These are phyloP conservation scores for Colletotrichum sp. DNA, from an alignment of 2,329 filamentous ascomycete genomes.

Conservation along the genomic window DNA sequence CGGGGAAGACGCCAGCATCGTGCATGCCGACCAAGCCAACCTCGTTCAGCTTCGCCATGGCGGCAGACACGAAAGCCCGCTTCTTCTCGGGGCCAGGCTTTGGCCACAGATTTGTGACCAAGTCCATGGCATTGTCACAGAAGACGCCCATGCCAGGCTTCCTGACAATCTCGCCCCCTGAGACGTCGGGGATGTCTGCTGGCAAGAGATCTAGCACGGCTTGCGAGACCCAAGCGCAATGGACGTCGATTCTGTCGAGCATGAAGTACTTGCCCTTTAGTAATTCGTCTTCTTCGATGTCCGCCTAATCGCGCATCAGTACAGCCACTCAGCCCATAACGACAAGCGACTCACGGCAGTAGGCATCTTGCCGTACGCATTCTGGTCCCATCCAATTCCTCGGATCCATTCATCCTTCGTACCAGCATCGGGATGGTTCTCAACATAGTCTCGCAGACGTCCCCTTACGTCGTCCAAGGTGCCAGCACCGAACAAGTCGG, in stretches of 20 bases:
- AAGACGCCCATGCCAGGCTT: conserved; percentile 71
- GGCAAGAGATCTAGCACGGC: conserved; percentile 67
- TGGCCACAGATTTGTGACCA: conserved; percentile 62
- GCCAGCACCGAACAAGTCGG: conserved; percentile 65
- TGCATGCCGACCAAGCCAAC: conserved; percentile 73
- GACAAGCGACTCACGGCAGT: conserved; percentile 55
- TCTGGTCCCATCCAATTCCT: conserved; percentile 76
- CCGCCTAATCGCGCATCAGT: conserved; percentile 27
- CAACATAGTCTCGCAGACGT: conserved; percentile 58
- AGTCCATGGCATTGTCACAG: conserved; percentile 75
- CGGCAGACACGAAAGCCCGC: conserved; percentile 58
- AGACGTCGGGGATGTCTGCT: conserved; percentile 52
- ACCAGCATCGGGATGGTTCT: conserved; percentile 54
- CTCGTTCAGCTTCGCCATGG: conserved; percentile 67
- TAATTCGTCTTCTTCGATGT: conserved; percentile 56
- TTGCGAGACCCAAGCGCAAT: conserved; percentile 73
- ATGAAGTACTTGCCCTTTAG: conserved; percentile 67
- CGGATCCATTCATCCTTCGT: conserved; percentile 64
- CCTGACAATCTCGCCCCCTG: conserved; percentile 68
- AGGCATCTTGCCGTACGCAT: conserved; percentile 68
- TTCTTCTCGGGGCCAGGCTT: conserved; percentile 59
- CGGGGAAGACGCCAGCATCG: conserved; percentile 67
- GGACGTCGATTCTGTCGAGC: conserved; percentile 73
- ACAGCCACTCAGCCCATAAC: neutral
- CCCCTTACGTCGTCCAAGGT: conserved; percentile 59